A percentile compares a stretch with the other conserved stretches of the same genome.
These are phyloP conservation scores for Salvia sclarea DNA, from an alignment of 305 asterid genomes.

Conservation along the genomic window DNA sequence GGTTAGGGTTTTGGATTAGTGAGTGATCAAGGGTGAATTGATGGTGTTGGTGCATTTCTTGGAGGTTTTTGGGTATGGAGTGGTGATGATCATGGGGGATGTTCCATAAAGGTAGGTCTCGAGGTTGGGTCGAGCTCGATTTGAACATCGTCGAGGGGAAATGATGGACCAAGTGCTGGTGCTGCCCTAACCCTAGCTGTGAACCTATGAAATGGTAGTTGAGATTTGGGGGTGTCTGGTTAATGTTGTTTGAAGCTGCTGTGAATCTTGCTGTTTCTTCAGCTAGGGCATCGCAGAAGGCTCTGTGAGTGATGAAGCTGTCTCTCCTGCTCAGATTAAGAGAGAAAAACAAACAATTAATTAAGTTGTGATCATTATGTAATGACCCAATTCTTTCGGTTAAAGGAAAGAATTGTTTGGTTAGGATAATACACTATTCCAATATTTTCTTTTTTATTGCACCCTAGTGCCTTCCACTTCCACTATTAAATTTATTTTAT, in stretches of 20 bases:
- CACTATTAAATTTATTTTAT: no score
- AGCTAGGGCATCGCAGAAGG: constrained; percentile 89
- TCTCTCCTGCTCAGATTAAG: constrained; percentile 57
- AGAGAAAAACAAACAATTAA: no score
- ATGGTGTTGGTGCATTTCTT: constrained; percentile 50
- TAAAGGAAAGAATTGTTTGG: no score
- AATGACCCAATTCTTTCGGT: no score
- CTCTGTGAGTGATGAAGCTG: constrained; percentile 92
- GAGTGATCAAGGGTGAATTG: constrained; percentile 28
- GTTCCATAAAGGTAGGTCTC: constrained; percentile 50
- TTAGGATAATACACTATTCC: no score
- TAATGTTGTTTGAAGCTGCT: constrained; percentile 56
- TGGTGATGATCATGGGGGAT: constrained; percentile 32
- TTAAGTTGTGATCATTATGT: no score
- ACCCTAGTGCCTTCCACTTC: no score
- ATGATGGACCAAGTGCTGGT: no score
- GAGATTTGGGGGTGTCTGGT: neutral
- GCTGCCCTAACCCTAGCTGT: constrained; percentile 42
- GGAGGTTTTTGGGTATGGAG: constrained; percentile 41
- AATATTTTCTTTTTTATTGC: no score
- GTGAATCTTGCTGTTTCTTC: constrained; percentile 84
- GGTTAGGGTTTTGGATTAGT: constrained; percentile 32
- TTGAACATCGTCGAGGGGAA: constrained; percentile 40
- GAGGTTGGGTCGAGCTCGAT: neutral
- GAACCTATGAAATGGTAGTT: constrained; percentile 54